These are phyloP conservation scores for Alternaria sp. DNA, from an alignment of 2,329 filamentous ascomycete genomes.

Conservation along the genomic window DNA sequence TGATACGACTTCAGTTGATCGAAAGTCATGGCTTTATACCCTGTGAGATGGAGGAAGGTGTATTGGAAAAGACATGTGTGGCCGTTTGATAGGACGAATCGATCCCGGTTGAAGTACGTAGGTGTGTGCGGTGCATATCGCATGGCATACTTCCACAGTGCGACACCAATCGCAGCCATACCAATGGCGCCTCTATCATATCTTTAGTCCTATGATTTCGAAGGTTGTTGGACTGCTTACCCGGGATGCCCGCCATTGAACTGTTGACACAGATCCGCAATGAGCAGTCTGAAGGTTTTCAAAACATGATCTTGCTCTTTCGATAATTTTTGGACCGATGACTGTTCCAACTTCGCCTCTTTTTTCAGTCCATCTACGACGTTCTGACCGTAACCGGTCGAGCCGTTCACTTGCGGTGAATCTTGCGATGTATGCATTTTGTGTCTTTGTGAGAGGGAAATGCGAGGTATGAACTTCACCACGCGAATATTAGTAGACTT, in stretches of 20 bases:
- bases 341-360: constrained; percentile 50
- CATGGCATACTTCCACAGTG: constrained; percentile 70
- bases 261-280: constrained; percentile 72
- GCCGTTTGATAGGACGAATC: constrained; percentile 69
- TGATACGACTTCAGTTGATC: constrained; percentile 66
- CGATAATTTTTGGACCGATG: constrained; percentile 7
- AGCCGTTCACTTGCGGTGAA: constrained; percentile 19
- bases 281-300: constrained; percentile 22
- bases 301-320: constrained; percentile 25
- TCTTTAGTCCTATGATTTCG: not conserved
- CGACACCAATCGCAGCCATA: constrained; percentile 69
- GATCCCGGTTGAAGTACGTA: constrained; percentile 67
- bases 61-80: constrained; percentile 65
- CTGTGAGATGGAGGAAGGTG: constrained; percentile 60
- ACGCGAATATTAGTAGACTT: not conserved
- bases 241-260: constrained; percentile 74
- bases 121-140: constrained; percentile 65
- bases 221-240: constrained; percentile 36
- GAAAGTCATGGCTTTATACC: constrained; percentile 63
- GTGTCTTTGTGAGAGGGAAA: not conserved
- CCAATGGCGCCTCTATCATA: constrained; percentile 54
- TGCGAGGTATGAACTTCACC: not conserved
- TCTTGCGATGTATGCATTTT: constrained; percentile 32
- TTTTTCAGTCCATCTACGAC: constrained; percentile 7
- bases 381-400: constrained; percentile 16